Percentiles rank a stretch among this genome's conserved stretches.
These are phyloP conservation scores for Nyctanthes arbortristis DNA, from an alignment of 257 asterid species.

Conservation along the genomic window DNA sequence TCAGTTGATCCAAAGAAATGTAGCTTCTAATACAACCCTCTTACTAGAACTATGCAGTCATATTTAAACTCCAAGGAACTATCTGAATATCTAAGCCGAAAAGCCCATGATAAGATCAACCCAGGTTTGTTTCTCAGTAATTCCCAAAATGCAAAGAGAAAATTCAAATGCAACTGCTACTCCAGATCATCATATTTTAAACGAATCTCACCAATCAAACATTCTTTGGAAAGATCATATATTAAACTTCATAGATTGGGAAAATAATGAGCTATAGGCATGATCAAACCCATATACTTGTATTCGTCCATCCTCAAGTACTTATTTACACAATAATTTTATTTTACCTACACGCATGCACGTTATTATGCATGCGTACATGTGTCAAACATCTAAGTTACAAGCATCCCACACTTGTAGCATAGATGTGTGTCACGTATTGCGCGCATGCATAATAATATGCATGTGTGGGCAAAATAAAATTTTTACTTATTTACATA, in stretches of 20 bases:
- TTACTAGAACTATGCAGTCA: conserved; percentile 81
- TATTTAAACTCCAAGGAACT: conserved; percentile 77
- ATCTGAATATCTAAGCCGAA: conserved; percentile 89
- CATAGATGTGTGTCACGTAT: no score
- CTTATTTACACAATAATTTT: no score
- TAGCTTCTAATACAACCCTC: conserved; percentile 93
- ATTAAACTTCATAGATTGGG: conserved; percentile 78
- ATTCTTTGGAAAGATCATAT: conserved; percentile 85
- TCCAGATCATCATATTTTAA: conserved; percentile 18
- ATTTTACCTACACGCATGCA: no score
- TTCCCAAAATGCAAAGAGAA: conserved; percentile 6
- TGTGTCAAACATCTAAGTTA: no score
- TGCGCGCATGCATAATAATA: no score
- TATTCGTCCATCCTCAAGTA: conserved; percentile 86
- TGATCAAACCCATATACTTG: conserved; percentile 95
- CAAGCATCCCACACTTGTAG: no score
- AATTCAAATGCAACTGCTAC: neutral
- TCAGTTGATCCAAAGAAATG: conserved; percentile 97
- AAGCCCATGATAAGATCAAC: no score
- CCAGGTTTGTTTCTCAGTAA: conserved; percentile 7
- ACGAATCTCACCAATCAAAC: conserved; percentile 91
- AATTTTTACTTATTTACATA: no score
- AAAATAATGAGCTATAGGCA: conserved; percentile 96
- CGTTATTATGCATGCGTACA: no score
- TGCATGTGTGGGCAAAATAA: no score